These are phyloP conservation scores for Nigrospora oryzae DNA, from an alignment of 2,329 filamentous ascomycete species.

Conservation along the genomic window DNA sequence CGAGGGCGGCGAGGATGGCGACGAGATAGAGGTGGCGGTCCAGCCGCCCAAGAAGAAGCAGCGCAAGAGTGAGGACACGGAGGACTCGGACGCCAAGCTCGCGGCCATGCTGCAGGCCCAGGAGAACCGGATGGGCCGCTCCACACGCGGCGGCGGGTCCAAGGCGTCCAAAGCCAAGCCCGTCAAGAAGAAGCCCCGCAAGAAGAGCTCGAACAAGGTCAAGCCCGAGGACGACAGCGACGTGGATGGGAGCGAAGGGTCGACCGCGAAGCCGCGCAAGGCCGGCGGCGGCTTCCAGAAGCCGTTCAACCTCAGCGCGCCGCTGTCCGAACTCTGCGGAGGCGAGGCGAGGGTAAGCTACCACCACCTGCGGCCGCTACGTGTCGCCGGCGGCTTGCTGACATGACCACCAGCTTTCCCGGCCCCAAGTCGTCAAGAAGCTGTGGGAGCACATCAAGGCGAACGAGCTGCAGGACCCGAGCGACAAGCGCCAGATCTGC, in stretches of 20 bases:
- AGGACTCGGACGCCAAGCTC: constrained; percentile 77
- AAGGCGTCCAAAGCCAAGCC: constrained; percentile 40
- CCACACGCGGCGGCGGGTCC: constrained; percentile 68
- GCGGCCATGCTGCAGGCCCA: constrained; percentile 87
- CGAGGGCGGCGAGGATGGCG: constrained; percentile 20
- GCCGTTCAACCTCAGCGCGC: constrained; percentile 64
- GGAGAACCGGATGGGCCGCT: constrained; percentile 68
- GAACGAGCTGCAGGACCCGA: constrained; percentile 81
- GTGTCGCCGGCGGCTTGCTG: constrained; percentile 8
- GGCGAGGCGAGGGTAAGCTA: constrained; percentile 50
- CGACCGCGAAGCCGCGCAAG: constrained; percentile 59
- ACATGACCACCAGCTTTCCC: constrained; percentile 57
- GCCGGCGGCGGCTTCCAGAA: constrained; percentile 92
- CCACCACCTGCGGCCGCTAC: neutral
- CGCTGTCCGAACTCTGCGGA: constrained; percentile 62
- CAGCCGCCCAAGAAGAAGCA: constrained; percentile 57
- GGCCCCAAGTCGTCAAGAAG: constrained; percentile 91
- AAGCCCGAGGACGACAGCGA: constrained; percentile 76
- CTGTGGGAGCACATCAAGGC: constrained; percentile 93
- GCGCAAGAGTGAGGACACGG: constrained; percentile 46
- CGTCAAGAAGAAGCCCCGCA: constrained; percentile 61
- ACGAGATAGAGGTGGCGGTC: constrained; percentile 39
- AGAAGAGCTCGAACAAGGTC: constrained; percentile 70
- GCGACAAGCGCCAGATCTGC: constrained; percentile 82
- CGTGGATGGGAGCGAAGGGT: constrained; percentile 52